Conservation (phyloP, 2,329 filamentous ascomycete species). For the Nemania abortiva region DNA sequence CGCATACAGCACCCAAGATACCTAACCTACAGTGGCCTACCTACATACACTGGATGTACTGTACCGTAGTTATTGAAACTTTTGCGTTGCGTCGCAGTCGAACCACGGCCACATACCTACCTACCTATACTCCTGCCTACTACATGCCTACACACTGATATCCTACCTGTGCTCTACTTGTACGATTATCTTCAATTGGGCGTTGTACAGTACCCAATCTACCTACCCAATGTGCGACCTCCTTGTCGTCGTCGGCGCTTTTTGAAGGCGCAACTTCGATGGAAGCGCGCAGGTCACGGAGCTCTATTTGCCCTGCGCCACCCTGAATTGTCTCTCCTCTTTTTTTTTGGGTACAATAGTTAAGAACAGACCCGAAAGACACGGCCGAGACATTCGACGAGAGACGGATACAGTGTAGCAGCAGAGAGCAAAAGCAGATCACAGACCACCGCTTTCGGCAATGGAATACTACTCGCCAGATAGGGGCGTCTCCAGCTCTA, state of each 20-base stretch:
- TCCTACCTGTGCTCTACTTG: neutral
- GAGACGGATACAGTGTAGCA: neutral
- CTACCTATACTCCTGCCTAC: neutral
- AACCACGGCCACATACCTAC: neutral
- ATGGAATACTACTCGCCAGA: constrained; percentile 32
- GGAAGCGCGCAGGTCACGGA: neutral
- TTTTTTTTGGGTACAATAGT: neutral
- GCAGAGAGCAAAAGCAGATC: neutral
- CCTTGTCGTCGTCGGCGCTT: neutral
- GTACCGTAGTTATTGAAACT: neutral
- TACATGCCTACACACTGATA: neutral
- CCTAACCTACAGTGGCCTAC: too few species aligned
- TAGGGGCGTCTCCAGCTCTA: constrained; percentile 22
- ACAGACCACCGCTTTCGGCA: neutral
- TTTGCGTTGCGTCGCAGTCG: constrained; percentile 10
- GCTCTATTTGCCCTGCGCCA: neutral
- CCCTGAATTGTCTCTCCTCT: neutral
- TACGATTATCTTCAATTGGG: constrained; percentile 5
- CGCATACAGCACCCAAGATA: neutral
- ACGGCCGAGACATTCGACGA: constrained; percentile 13
- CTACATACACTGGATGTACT: too few species aligned
- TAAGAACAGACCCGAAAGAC: neutral
- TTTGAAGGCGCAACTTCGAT: neutral
- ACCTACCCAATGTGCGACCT: neutral
- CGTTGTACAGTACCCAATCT: neutral